Evolutionary conservation across 495 filamentous ascomycete species (phyloP), one percentile per base, ranked within the genome.

Genomic region (Sordaria brevicollis): DNA sequence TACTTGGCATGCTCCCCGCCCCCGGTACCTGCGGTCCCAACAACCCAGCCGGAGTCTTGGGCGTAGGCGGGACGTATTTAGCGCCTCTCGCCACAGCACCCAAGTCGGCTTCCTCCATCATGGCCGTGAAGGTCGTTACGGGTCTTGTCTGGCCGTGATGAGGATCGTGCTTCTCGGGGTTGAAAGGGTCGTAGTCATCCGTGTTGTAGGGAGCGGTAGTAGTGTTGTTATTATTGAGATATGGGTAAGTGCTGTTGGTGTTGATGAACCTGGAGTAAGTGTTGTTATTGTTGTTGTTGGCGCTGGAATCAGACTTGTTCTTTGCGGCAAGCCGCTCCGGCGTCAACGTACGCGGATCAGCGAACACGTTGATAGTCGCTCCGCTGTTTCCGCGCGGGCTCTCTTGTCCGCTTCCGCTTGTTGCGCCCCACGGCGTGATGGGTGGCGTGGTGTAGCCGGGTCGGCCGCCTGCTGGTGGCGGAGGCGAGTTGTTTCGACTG

Each of bases 341-440:
- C 66, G 67, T 79, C 34, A 84, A 72, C 6, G 78, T 81, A 17
- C 76, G 81, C 10, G 86, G 86, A 68, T 91, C 90, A 5, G 89
- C 87, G 78, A 90, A 92, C 15, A 93, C 84, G 71, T 88, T 87
- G 74, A 92, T 92, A 78, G 86, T 89, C 76, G 90, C 87, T 36
- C 77, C 78, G 73, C 89, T 90, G 1, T 83, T 82, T 74, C 88
- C 83, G 2, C 86, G 81, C 69, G 34, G 68, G 68, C 49, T 68
- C 13, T 17, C 67, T 73, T 67, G 21, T 35, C 21, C 35, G 67
- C 31, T 21, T 33, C 29, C 31, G 33, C 36, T 66, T 21, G 43
- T 69, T 43, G 71, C 68, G 54, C 68, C 33, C 70, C 49, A 62
- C 11, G 49, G 49, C 2, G 49, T 62, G 11, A 62, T 62, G 49